Evolutionary conservation across 2,329 filamentous ascomycete species (phyloP).

Genomic region (Aspergillus sp.): DNA sequence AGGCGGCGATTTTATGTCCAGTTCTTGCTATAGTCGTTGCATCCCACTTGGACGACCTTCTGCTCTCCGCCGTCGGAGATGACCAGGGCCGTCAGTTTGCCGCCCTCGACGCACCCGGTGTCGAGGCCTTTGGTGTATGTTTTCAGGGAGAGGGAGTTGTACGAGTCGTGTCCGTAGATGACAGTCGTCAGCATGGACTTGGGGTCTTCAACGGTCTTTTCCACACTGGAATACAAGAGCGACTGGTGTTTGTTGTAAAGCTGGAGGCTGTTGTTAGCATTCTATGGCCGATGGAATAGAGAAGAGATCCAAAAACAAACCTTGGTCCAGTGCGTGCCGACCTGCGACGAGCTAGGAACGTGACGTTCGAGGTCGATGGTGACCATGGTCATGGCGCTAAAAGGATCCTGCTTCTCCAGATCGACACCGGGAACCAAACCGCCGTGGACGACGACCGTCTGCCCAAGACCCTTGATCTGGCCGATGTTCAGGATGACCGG

Average conservation of each 20-base stretch:
- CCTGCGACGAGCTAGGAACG: constrained; percentile 52
- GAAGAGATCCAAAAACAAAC: constrained; percentile 26
- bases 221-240: constrained; percentile 23
- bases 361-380: constrained; percentile 66
- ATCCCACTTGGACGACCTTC: constrained; percentile 44
- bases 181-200: constrained; percentile 59
- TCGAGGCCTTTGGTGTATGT: constrained; percentile 83
- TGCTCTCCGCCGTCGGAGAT: constrained; percentile 58
- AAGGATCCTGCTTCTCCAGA: constrained; percentile 71
- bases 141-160: constrained; percentile 64
- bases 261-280: constrained; percentile 20
- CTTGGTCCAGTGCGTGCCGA: constrained; percentile 67
- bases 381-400: constrained; percentile 89
- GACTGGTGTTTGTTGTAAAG: constrained; percentile 54
- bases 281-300: neutral
- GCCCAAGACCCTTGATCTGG: constrained; percentile 57
- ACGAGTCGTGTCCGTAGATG: constrained; percentile 85
- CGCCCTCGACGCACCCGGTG: constrained; percentile 75
- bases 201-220: constrained; percentile 17
- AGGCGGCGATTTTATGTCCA: neutral
- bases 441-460: constrained; percentile 77
- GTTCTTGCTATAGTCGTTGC: constrained; percentile 31
- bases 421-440: constrained; percentile 76
- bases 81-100: constrained; percentile 72
- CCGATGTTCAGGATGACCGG: constrained; percentile 78